Percentiles rank a stretch among this genome's conserved stretches.
These are phyloP conservation scores for Arabidopsis thaliana DNA, from an alignment of 345 rosid species.

Conservation along the genomic window TAIR10.1 NC_003071.7:16575501-16576000, in stretches of 20 bases:
- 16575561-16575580: background rate
- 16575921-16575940: background rate
- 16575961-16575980: background rate
- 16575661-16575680: background rate
- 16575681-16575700: conserved; percentile 7
- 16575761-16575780: conserved; percentile 32
- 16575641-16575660: background rate
- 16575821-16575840: conserved; percentile 6
- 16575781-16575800: background rate
- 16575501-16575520: background rate
- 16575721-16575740: conserved; percentile 12
- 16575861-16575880: conserved; percentile 34
- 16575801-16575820: background rate
- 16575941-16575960: background rate
- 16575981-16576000: background rate
- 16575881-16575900: conserved; percentile 7
- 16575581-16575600: background rate
- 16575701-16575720: background rate
- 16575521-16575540: background rate
- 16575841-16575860: conserved; percentile 4
- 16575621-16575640: background rate
- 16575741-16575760: conserved; percentile 15
- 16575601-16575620: background rate
- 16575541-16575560: too few relatives aligned
- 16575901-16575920: background rate